Percentiles rank a stretch among this genome's conserved stretches.
Conservation (phyloP, 2,329 filamentous ascomycete genomes). For the Pseudocercospora musae region DNA sequence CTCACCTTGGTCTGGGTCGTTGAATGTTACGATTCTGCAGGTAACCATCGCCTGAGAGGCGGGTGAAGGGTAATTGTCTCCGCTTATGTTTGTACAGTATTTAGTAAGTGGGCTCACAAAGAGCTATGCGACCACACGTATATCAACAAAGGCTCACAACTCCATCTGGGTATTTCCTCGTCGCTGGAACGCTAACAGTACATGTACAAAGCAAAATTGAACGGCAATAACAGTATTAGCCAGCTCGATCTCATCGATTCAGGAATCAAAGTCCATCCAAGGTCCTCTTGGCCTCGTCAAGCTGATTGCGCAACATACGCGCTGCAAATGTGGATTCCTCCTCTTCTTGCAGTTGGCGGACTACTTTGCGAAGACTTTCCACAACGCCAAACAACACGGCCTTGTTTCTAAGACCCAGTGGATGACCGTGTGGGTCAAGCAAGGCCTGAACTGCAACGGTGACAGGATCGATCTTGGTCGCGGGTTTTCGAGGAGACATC, state of each 20-base stretch:
- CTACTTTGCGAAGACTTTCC: slow-evolving; percentile 54
- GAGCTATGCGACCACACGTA: not conserved
- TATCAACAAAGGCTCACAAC: not conserved
- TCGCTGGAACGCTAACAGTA: not conserved
- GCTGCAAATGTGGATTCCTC: slow-evolving; percentile 54
- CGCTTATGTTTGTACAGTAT: not conserved
- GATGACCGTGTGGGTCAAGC: slow-evolving; percentile 37
- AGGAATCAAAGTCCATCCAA: slow-evolving; percentile 57
- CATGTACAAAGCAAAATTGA: not conserved
- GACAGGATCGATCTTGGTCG: slow-evolving; percentile 37
- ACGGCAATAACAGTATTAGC: not conserved
- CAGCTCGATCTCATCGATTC: not conserved
- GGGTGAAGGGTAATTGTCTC: not conserved
- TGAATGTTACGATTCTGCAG: not conserved
- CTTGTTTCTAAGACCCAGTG: slow-evolving; percentile 53
- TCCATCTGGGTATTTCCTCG: slow-evolving; percentile 2
- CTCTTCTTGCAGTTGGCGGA: slow-evolving; percentile 47
- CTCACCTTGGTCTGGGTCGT: not conserved
- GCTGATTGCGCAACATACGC: slow-evolving; percentile 63
- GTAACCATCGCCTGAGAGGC: not conserved
- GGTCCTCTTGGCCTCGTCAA: slow-evolving; percentile 71
- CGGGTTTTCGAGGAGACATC: slow-evolving; percentile 16
- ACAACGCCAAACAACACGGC: slow-evolving; percentile 51
- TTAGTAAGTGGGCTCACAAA: not conserved
- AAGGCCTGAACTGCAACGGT: slow-evolving; percentile 40